Base-by-base conservation (phyloP, 305 asterid species). In the Plantago lanceolata region DNA sequence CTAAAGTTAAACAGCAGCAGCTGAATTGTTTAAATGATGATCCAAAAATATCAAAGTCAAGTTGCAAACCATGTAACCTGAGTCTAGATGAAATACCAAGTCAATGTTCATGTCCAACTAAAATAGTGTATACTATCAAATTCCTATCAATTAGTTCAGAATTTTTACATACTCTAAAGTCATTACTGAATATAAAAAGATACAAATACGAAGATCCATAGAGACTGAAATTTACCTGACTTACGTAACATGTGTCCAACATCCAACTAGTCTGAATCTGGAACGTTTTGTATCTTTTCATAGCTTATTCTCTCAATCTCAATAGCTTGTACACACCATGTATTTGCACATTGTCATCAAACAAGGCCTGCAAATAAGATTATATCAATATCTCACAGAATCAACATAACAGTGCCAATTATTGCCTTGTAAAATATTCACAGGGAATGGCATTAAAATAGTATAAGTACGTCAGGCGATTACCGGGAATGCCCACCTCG, bases 181-280 rank as follows among this genome's bases (percentile, higher is more conserved):
- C 45, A 31, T 40, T n/a, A 21, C 29, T 29, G 61, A 28, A 55
- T 28, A 35, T 35, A 29, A 13, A 20, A 53, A 28, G 8, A 50
- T 59, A 52, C 61, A 54, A 18, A 50, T 28, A 43, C 18, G 53
- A 66, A 17, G 17, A 21, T 55, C 48, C 29, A 33, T 26, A 49
- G 60, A 56, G 57, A 59, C 59, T 37, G 65, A 48, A 40, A 14
- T 48, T 73, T 78, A 94, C 99, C 99, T 86, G 92, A 75, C 81
- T 82, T 24, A 74, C 95, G 71, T 78, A 86, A 31, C 99, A 97
- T 1, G 83, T 82, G 67, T 94, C 99, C 65, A 76, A 69, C 99
- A 90, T 94, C 99, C 99, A 94, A 26, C 76, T 80, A 59, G 80
- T 68, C 19, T 97, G 99, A 75, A 94, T 94, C 54, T 76, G 80